Conservation (phyloP, 768 basidiomycete genomes). For the Pleurotus salmoneostramineus region DNA sequence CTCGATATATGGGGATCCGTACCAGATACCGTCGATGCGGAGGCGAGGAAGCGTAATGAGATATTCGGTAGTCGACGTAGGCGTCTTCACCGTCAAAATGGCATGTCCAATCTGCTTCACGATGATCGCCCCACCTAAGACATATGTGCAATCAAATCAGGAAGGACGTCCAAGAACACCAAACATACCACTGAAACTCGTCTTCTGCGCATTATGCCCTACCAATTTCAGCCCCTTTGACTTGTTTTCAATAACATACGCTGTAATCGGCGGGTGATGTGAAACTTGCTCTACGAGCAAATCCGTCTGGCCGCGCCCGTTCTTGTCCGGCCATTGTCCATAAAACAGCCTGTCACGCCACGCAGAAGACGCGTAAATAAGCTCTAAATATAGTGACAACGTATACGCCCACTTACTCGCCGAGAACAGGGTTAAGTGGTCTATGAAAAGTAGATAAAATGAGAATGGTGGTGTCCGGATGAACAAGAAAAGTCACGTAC, state of each 20-base stretch:
- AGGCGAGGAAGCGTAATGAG: conserved; percentile 90
- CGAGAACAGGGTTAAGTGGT: conserved; percentile 93
- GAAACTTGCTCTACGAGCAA: conserved; percentile 95
- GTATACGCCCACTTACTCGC: conserved; percentile 59
- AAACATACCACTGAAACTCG: conserved; percentile 73
- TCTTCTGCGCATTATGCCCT: conserved; percentile 95
- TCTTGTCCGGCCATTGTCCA: conserved; percentile 78
- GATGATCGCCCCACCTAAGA: conserved; percentile 61
- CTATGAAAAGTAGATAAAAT: conserved; percentile 39
- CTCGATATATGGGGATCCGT: conserved; percentile 90
- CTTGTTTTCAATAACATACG: conserved; percentile 81
- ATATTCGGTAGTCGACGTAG: conserved; percentile 53
- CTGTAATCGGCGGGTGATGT: conserved; percentile 89
- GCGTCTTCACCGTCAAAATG: conserved; percentile 62
- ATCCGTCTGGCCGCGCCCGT: conserved; percentile 73
- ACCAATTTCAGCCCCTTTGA: conserved; percentile 67
- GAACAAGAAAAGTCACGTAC: conserved; percentile 38
- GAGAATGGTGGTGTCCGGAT: no score
- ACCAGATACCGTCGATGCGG: conserved; percentile 92
- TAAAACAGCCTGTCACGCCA: conserved; percentile 67
- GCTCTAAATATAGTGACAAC: not conserved
- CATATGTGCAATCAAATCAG: not conserved
- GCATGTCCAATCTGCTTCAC: conserved; percentile 98
- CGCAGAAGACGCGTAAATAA: not conserved
- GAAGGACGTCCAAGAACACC: not conserved